Conservation (phyloP, 805 yeast genomes). For the Helenozyma rhizophorensis region DNA sequence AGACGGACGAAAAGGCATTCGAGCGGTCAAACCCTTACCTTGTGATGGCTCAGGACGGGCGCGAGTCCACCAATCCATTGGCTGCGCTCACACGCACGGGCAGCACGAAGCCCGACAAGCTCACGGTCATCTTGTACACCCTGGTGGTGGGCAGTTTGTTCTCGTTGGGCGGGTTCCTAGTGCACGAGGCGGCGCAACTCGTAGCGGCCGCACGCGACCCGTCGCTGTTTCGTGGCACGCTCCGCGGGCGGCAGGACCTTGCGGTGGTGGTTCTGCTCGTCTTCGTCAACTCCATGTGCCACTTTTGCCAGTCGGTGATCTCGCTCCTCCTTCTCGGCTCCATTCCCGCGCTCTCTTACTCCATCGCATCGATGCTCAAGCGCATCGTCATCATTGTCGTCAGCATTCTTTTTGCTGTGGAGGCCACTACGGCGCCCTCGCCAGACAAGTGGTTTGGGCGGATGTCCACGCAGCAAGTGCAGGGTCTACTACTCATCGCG, state of each 20-base stretch:
- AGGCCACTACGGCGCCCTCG: constrained; percentile 25
- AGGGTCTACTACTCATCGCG: constrained; percentile 49
- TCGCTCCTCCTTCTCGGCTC: constrained; percentile 79
- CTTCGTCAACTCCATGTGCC: constrained; percentile 66
- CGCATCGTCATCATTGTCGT: constrained; percentile 79
- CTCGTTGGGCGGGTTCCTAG: constrained; percentile 70
- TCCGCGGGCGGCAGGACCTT: constrained; percentile 17
- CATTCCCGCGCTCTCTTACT: constrained; percentile 79
- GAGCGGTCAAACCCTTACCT: too few relatives aligned
- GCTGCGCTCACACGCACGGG: constrained; percentile 5
- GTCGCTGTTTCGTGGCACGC: constrained; percentile 1
- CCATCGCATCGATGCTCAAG: constrained; percentile 84
- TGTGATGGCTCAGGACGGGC: constrained; percentile 15
- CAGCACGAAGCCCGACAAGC: constrained; percentile 60
- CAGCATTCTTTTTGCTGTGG: constrained; percentile 55
- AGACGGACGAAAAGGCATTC: too few relatives aligned
- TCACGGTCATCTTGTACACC: constrained; percentile 77
- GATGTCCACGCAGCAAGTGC: constrained; percentile 42
- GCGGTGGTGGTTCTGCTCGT: constrained; percentile 39
- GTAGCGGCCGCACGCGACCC: constrained; percentile 4
- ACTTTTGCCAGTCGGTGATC: constrained; percentile 73
- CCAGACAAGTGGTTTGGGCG: constrained; percentile 24
- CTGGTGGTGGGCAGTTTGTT: constrained; percentile 67
- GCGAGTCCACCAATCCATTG: constrained; percentile 18
- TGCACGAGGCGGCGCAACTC: constrained; percentile 49